Evolutionary conservation across 495 filamentous ascomycete genomes (phyloP).

Genomic region (Halenospora varia): DNA sequence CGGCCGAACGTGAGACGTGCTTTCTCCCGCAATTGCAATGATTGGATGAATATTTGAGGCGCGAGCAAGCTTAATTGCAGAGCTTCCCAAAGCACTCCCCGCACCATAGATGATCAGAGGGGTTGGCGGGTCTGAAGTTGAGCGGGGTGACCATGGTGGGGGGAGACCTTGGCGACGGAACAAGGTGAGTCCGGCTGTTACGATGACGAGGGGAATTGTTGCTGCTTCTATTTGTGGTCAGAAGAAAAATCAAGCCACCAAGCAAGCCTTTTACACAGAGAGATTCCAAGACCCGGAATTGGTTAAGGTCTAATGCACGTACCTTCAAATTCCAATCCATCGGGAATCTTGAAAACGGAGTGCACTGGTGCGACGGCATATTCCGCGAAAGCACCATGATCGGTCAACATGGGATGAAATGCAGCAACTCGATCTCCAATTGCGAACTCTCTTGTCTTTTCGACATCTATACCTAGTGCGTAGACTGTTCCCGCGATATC

Average conservation of each 20-base stretch:
- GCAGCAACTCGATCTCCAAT: conserved; percentile 81
- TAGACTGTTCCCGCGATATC: conserved; percentile 82
- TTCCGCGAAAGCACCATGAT: conserved; percentile 62
- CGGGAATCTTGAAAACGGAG: conserved; percentile 38
- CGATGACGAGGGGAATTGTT: conserved; percentile 63
- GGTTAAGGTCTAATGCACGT: conserved; percentile 15
- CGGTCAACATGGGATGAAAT: conserved; percentile 57
- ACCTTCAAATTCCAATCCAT: conserved; percentile 36
- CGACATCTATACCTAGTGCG: conserved; percentile 72
- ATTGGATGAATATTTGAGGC: conserved; percentile 68
- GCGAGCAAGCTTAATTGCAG: conserved; percentile 59
- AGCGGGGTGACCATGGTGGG: conserved; percentile 49
- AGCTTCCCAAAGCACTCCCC: conserved; percentile 60
- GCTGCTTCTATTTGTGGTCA: conserved; percentile 55
- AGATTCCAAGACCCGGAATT: not conserved
- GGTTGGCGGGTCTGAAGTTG: conserved; percentile 31
- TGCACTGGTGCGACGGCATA: conserved; percentile 56
- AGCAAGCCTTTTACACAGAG: not conserved
- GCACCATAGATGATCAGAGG: conserved; percentile 61
- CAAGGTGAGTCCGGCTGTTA: conserved; percentile 64
- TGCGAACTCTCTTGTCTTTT: conserved; percentile 47
- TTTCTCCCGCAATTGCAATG: conserved; percentile 61
- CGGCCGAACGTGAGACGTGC: conserved; percentile 48
- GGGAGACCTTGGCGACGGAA: conserved; percentile 56
- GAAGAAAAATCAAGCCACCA: not conserved